Evolutionary conservation across 2,329 filamentous ascomycete genomes (phyloP).

Genomic region (Penicillium sp.): DNA sequence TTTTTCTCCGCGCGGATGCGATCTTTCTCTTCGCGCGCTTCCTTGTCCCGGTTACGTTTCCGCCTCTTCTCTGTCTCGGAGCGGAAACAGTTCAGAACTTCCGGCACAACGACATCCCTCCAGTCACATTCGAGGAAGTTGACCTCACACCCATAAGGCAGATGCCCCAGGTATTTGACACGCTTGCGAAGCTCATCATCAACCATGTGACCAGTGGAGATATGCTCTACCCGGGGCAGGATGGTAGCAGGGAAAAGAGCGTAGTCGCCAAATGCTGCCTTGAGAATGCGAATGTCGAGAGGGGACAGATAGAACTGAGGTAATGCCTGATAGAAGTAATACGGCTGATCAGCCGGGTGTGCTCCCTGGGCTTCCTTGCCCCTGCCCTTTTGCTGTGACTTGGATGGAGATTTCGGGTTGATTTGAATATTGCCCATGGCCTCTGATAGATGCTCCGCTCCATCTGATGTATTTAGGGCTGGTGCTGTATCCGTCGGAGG

Average conservation of each 20-base stretch:
- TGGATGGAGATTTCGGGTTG: slow-evolving; percentile 22
- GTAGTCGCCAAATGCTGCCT: slow-evolving; percentile 85
- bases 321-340: slow-evolving; percentile 87
- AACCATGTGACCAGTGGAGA: slow-evolving; percentile 85
- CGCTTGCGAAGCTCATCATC: slow-evolving; percentile 84
- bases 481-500: slow-evolving; percentile 9
- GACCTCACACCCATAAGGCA: slow-evolving; percentile 89
- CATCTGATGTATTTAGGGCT: slow-evolving; percentile 26
- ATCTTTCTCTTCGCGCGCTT: slow-evolving; percentile 83
- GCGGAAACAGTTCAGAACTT: slow-evolving; percentile 77
- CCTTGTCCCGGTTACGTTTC: slow-evolving; percentile 81
- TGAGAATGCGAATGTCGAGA: slow-evolving; percentile 89
- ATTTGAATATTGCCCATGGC: slow-evolving; percentile 34
- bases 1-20: slow-evolving; percentile 79
- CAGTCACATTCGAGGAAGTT: slow-evolving; percentile 93
- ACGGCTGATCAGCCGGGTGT: slow-evolving; percentile 61
- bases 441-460: slow-evolving; percentile 34
- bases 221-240: slow-evolving; percentile 83
- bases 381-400: slow-evolving; percentile 35
- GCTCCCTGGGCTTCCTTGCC: slow-evolving; percentile 46
- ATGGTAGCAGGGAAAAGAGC: slow-evolving; percentile 83
- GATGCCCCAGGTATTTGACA: slow-evolving; percentile 83
- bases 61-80: slow-evolving; percentile 76
- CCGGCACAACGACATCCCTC: slow-evolving; percentile 82
- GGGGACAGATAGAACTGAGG: slow-evolving; percentile 89